Percentiles rank a stretch among this genome's conserved stretches.
phyloP scores from a whole-genome alignment of 2,329 filamentous ascomycete genomes.

The Leptographium galeiforme region DNA sequence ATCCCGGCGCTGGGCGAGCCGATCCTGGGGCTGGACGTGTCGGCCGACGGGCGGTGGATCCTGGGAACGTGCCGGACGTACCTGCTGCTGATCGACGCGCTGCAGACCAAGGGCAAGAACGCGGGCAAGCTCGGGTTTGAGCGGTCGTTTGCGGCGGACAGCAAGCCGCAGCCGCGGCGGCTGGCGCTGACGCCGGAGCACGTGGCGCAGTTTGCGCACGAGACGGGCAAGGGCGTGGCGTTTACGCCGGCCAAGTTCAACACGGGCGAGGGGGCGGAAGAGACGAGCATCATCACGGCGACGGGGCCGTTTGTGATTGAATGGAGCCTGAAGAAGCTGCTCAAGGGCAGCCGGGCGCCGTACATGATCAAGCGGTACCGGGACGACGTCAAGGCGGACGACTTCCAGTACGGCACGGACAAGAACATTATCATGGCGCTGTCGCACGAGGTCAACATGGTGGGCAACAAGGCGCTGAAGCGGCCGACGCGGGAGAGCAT shows the following conservation, averaged over 20 bases:
- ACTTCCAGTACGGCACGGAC: conserved; percentile 94
- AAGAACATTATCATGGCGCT: conserved; percentile 97
- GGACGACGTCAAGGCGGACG: conserved; percentile 93
- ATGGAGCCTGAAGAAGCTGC: conserved; percentile 86
- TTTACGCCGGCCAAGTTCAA: conserved; percentile 75
- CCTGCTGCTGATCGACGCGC: conserved; percentile 78
- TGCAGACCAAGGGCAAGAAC: conserved; percentile 89
- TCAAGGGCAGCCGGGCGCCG: conserved; percentile 67
- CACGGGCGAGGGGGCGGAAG: conserved; percentile 62
- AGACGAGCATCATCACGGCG: conserved; percentile 92
- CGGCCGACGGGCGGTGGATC: conserved; percentile 90
- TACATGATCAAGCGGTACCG: conserved; percentile 95
- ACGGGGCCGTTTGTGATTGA: conserved; percentile 95
- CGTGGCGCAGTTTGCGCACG: conserved; percentile 93
- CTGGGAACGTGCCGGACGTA: conserved; percentile 91
- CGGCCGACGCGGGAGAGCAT: conserved; percentile 90
- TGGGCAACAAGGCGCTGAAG: conserved; percentile 72
- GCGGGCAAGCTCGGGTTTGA: conserved; percentile 98
- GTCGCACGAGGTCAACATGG: conserved; percentile 97
- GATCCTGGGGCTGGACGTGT: conserved; percentile 89
- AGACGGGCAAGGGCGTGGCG: conserved; percentile 72
- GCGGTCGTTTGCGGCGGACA: conserved; percentile 79
- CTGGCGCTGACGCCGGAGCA: conserved; percentile 81
- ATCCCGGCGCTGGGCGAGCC: conserved; percentile 90
- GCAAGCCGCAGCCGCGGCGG: conserved; percentile 84